Conservation (phyloP, 176 grass and related monocot species). For the Cenchrus purpureus region DNA sequence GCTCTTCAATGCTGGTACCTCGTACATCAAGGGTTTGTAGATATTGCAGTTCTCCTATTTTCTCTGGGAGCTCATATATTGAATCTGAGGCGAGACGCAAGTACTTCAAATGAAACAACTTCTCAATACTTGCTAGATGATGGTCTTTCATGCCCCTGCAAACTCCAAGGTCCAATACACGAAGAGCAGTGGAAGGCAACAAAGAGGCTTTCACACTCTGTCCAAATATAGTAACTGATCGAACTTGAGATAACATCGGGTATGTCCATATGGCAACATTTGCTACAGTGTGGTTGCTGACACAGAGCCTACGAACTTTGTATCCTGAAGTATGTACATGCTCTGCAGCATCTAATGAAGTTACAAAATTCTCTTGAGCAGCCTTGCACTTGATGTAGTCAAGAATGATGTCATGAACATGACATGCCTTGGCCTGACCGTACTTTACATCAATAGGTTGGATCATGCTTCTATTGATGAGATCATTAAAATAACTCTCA, state of each 20-base stretch:
- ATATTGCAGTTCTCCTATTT: neutral
- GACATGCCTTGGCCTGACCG: neutral
- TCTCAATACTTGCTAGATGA: neutral
- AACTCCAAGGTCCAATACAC: neutral
- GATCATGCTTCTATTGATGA: constrained; percentile 20
- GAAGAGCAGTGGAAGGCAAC: neutral
- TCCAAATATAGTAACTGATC: constrained; percentile 2
- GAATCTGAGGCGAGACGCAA: neutral
- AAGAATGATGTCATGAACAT: constrained; percentile 8
- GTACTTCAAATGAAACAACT: neutral
- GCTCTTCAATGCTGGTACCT: neutral
- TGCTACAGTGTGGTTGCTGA: neutral
- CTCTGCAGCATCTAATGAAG: neutral
- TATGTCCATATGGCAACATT: neutral
- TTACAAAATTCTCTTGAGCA: neutral
- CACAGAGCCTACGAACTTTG: constrained; percentile 8
- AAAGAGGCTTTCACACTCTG: neutral
- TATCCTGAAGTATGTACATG: neutral
- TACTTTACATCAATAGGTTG: neutral
- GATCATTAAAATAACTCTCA: constrained; percentile 16
- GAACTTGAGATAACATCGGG: neutral
- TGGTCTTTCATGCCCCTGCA: neutral
- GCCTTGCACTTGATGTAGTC: constrained; percentile 13
- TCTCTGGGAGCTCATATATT: neutral
- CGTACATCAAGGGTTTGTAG: neutral